A percentile compares a stretch with the other conserved stretches of the same genome.
Evolutionary conservation across 176 grass and related monocot species (phyloP).

Genomic region (Aechmea fasciata): DNA sequence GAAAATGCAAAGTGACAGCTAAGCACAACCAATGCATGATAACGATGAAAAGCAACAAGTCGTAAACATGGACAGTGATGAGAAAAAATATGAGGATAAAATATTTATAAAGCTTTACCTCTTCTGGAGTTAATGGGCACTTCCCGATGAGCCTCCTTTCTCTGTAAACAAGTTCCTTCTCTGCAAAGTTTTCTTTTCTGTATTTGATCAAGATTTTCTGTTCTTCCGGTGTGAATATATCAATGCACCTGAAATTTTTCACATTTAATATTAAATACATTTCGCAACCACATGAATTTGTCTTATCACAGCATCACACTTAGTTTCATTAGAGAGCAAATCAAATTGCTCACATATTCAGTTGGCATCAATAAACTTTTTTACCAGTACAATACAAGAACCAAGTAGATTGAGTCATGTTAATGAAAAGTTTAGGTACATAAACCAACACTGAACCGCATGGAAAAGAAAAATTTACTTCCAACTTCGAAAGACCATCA

Average conservation of each 20-base stretch:
- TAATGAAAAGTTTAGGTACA: background rate
- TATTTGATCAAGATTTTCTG: constrained; percentile 90
- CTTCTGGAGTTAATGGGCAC: constrained; percentile 97
- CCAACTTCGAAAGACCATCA: background rate
- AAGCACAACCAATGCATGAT: too few species aligned
- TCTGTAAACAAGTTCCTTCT: constrained; percentile 57
- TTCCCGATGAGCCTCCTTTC: constrained; percentile 78
- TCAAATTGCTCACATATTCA: background rate
- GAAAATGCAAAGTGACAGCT: too few species aligned
- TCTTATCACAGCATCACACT: background rate
- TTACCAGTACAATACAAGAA: too few species aligned
- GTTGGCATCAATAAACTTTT: background rate
- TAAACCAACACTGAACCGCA: background rate
- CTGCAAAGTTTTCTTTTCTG: constrained; percentile 63
- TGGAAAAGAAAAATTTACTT: background rate
- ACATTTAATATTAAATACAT: constrained; percentile 4
- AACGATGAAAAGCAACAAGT: background rate
- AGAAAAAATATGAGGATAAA: background rate
- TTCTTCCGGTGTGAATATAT: constrained; percentile 76
- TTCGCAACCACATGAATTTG: background rate
- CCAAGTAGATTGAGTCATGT: background rate
- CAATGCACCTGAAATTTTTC: constrained; percentile 51
- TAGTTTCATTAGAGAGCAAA: background rate
- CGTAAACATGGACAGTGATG: background rate
- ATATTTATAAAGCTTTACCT: constrained; percentile 32